Evolutionary conservation across 129 eudicot species (phyloP), one percentile per base, ranked within the genome.

Genomic region (Lactuca sativa): DNA sequence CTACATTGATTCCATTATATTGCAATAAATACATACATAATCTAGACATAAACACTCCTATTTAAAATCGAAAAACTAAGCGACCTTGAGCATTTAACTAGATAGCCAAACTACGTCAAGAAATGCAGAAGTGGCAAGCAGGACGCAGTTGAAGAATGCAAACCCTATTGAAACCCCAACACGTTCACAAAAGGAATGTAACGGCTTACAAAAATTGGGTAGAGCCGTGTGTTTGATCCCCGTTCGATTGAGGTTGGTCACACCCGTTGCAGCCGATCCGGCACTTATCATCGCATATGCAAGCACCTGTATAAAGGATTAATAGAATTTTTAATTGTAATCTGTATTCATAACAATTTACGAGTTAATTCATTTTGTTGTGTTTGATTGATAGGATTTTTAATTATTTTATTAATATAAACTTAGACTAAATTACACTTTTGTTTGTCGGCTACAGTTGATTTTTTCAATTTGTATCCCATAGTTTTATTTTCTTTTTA

Each of bases 261-360:
- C 95, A 2, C 97, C 96, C 1, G 96, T 78, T 57, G 96, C 89
- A 47, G 97, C 93, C 33, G 96, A 91, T 81, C 85, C 96, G 4
- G 96, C 96, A 72, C 97, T 91, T 72, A 88, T 78, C 82, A 86
- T 25, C 4, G 83, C 89, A 71, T 82, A 88, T 5, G 96, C 90
- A 82, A 91, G 86, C 62, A 88, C 63, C 96, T 91, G 74, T 56
- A 67, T 38, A 6, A 13, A 48, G 61, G 5, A n/a, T n/a, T n/a
- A n/a, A n/a, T n/a, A n/a, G n/a, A n/a, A 47, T 10, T 43, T 47
- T 47, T 10, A 10, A 2, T 2, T n/a, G 12, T 11, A 12, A 47
- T 11, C 3, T 47, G 15, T 47, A 47, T 47, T 47, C n/a, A 6
- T 36, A 36, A 4, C 6, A 36, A 36, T 36, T 36, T 36, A 0